These are phyloP conservation scores for Biscogniauxia sp. DNA, from an alignment of 2,329 filamentous ascomycete genomes.

Conservation along the genomic window DNA sequence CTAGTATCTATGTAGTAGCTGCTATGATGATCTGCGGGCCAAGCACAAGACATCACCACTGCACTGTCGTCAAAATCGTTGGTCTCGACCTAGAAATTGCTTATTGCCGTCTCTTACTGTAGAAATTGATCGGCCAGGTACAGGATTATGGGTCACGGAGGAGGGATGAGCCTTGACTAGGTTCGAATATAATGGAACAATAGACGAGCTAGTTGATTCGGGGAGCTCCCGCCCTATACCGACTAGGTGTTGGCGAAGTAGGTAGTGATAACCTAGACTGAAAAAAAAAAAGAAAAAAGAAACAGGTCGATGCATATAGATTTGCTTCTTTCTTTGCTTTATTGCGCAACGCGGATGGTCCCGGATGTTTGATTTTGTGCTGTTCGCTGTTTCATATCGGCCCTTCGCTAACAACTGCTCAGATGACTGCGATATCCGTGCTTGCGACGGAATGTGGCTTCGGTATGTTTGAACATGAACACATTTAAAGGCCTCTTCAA, in stretches of 20 bases:
- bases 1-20: background rate
- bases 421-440: background rate
- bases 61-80: background rate
- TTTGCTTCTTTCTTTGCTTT: background rate
- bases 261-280: slow-evolving; percentile 3
- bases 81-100: slow-evolving; percentile 2
- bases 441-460: background rate
- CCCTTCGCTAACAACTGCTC: background rate
- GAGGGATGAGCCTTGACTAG: slow-evolving; percentile 2
- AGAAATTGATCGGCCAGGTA: slow-evolving; percentile 9
- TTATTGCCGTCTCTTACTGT: background rate
- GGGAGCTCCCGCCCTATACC: background rate
- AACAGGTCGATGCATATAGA: background rate
- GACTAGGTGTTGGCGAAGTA: background rate
- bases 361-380: background rate
- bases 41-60: background rate
- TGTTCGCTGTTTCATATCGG: background rate
- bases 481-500: background rate
- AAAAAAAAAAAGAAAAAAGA: background rate
- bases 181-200: slow-evolving; percentile 4
- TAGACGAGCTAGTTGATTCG: slow-evolving; percentile 4
- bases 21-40: slow-evolving; percentile 1
- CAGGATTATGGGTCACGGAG: slow-evolving; percentile 2
- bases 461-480: background rate
- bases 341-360: background rate